Base-by-base conservation (phyloP, 371 early-diverging fungal species). In the Mucor racemosus region DNA sequence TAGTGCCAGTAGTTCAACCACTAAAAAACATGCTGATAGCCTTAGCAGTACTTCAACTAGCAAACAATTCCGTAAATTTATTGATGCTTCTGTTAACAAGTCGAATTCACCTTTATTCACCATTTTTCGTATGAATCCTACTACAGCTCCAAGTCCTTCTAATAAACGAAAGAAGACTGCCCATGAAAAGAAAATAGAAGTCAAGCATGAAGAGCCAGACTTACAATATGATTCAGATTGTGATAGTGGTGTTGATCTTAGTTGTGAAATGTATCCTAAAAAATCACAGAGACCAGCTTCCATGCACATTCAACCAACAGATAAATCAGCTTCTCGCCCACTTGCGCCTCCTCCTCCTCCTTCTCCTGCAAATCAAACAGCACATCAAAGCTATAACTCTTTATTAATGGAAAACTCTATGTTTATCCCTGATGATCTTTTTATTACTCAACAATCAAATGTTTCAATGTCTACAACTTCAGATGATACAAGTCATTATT, bases 201-300 rank as follows among this genome's bases (percentile, higher is more conserved):
- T 41, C 41, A 40, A 53, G 54, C 53, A 36, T 31, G 21, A 62
- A 8, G 53, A 10, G 4, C 42, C 19, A 4, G 17, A 38, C 7
- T 17, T 58, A 11, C 26, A 42, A 19, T 61, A 59, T 38, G 68
- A 67, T 50, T 71, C 72, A 17, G 72, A 72, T 33, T 67, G 72
- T 57, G 72, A 72, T 56, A 72, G 72, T 39, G 68, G 68, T n/a
- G 58, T 72, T 5, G 68, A 72, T 46, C 31, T 60, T 5, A 56
- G 66, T 4, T 48, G 59, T 41, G 50, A 50, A 26, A 6, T 9
- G 7, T 19, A 50, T 26, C 21, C 19, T 4, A 50, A 26, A 10
- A 50, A 26, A 11, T 5, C 50, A 0, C 50, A 50, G 5, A 26
- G 26, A 9, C 26, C 50, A 26, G 26, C 11, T 0, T 50, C 50